phyloP scores from a whole-genome alignment of 2,329 filamentous ascomycete species.

The Dissoconium aciculare region DNA sequence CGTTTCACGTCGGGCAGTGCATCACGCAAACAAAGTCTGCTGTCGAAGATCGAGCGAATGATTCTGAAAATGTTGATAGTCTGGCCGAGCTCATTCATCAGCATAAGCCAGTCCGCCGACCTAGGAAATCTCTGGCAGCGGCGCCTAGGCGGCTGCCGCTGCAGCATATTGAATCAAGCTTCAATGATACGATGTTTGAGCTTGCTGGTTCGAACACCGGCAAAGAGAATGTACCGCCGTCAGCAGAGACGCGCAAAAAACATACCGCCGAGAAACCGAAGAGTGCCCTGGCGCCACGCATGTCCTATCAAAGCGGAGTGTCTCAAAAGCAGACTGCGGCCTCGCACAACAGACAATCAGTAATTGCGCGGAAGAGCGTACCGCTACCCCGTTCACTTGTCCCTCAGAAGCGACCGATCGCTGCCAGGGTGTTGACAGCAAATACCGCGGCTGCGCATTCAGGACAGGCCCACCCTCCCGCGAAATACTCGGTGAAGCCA shows the following conservation, averaged over 20 bases:
- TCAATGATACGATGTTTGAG: slow-evolving; percentile 3
- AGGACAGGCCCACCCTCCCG: not conserved
- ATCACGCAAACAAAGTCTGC: not conserved
- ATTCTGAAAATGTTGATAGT: not conserved
- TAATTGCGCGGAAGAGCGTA: slow-evolving; percentile 10
- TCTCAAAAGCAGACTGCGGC: slow-evolving; percentile 13
- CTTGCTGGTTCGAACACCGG: slow-evolving; percentile 33
- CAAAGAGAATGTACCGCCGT: slow-evolving; percentile 49
- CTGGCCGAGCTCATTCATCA: slow-evolving; percentile 4
- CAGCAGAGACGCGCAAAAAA: slow-evolving; percentile 11
- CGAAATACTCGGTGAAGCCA: too few relatives aligned
- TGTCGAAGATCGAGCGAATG: too few relatives aligned
- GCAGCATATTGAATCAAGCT: slow-evolving; percentile 19
- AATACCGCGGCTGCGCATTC: not conserved
- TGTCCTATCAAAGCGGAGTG: too few relatives aligned
- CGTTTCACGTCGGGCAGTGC: slow-evolving; percentile 14
- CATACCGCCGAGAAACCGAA: not conserved
- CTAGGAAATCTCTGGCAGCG: slow-evolving; percentile 30
- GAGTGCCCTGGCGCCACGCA: too few relatives aligned
- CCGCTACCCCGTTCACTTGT: slow-evolving; percentile 2
- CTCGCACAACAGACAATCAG: slow-evolving; percentile 11
- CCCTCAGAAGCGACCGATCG: not conserved
- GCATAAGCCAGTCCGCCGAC: slow-evolving; percentile 20
- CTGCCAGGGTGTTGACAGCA: not conserved
- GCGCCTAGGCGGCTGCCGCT: slow-evolving; percentile 38